Conservation (phyloP, 192 early-diverging fungal species). For the Entomortierella beljakovae region DNA sequence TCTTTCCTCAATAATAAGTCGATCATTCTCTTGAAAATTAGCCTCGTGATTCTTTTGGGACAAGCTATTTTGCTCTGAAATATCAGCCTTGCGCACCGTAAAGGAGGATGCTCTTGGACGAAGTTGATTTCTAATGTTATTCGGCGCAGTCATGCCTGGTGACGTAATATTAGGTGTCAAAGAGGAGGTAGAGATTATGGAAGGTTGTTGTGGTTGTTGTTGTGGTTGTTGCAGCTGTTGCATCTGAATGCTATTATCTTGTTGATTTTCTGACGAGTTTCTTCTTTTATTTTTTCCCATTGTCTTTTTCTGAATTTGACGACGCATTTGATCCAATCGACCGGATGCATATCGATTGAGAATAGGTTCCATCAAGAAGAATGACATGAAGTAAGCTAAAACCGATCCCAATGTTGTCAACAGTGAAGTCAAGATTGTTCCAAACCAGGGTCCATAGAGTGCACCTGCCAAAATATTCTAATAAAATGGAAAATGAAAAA, state of each 20-base stretch:
- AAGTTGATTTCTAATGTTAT: neutral
- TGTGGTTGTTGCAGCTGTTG: too few species aligned
- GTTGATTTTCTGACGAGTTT: neutral
- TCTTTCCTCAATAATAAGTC: slow-evolving; percentile 1
- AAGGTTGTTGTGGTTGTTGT: slow-evolving; percentile 25
- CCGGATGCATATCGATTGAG: slow-evolving; percentile 50
- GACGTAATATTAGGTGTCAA: too few species aligned
- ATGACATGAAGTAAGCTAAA: slow-evolving; percentile 54
- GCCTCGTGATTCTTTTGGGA: slow-evolving; percentile 9
- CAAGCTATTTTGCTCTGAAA: neutral
- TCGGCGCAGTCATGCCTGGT: neutral
- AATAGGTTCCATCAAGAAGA: slow-evolving; percentile 53
- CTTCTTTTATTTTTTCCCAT: slow-evolving; percentile 6
- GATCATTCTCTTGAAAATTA: slow-evolving; percentile 32
- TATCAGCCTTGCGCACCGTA: neutral
- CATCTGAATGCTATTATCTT: too few species aligned
- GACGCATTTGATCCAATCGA: slow-evolving; percentile 44
- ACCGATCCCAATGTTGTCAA: slow-evolving; percentile 53
- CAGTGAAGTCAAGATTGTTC: slow-evolving; percentile 47
- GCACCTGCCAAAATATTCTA: slow-evolving; percentile 58
- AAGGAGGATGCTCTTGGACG: slow-evolving; percentile 16
- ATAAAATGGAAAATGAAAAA: neutral
- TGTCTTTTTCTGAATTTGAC: slow-evolving; percentile 49
- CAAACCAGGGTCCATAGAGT: slow-evolving; percentile 53
- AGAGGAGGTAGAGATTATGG: too few species aligned